A percentile compares a stretch with the other conserved stretches of the same genome.
Conservation (phyloP, 805 yeast genomes). For the Candida boidinii region DNA sequence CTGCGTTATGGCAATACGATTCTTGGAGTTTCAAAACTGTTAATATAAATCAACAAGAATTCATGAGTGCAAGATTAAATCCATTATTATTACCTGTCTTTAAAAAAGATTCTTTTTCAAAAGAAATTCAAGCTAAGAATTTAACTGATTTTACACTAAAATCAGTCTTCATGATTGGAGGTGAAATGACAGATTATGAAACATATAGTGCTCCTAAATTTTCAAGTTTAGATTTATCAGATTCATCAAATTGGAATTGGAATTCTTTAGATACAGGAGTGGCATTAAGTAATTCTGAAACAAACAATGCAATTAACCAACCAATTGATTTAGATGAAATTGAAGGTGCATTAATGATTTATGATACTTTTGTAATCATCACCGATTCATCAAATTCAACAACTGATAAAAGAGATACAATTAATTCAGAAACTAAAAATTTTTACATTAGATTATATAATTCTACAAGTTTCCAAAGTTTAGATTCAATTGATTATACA, state of each 20-base stretch:
- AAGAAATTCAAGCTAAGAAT: slow-evolving; percentile 14
- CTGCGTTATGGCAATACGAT: slow-evolving; percentile 63
- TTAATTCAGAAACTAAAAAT: slow-evolving; percentile 4
- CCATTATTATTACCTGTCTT: slow-evolving; percentile 52
- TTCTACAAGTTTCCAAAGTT: slow-evolving; percentile 24
- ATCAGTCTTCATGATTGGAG: slow-evolving; percentile 53
- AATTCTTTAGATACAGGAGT: slow-evolving; percentile 19
- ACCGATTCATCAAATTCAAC: slow-evolving; percentile 11
- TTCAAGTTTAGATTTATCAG: slow-evolving; percentile 28
- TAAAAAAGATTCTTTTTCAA: slow-evolving; percentile 15
- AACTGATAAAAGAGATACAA: slow-evolving; percentile 12
- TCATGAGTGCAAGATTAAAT: slow-evolving; percentile 44
- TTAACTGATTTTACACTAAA: slow-evolving; percentile 25
- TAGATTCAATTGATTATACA: slow-evolving; percentile 25
- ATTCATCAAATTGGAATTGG: slow-evolving; percentile 37
- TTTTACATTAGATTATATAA: slow-evolving; percentile 36
- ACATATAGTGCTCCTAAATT: slow-evolving; percentile 32
- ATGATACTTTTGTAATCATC: slow-evolving; percentile 40
- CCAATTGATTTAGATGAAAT: slow-evolving; percentile 20
- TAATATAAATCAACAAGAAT: slow-evolving; percentile 20
- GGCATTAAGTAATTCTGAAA: slow-evolving; percentile 14
- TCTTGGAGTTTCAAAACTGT: slow-evolving; percentile 56
- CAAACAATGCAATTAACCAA: slow-evolving; percentile 10
- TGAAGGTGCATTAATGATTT: slow-evolving; percentile 44
- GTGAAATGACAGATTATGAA: slow-evolving; percentile 32